A percentile compares a stretch with the other conserved stretches of the same genome.
phyloP scores from a whole-genome alignment of 2,329 filamentous ascomycete genomes.

The Lasiodiplodia citricola region DNA sequence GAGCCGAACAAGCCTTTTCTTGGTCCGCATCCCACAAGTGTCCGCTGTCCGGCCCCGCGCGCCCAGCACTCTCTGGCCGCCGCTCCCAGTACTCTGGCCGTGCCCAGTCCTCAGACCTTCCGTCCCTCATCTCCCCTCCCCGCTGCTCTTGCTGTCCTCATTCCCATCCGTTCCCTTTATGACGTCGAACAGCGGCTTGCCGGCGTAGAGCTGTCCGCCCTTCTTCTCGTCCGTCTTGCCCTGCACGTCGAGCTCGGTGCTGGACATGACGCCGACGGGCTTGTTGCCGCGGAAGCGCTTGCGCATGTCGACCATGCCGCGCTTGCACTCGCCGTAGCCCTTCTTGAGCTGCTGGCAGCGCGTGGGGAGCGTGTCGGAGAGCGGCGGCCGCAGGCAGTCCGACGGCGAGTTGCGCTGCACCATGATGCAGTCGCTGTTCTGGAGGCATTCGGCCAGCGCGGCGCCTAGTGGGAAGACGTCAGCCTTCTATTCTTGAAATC shows the following conservation, averaged over 20 bases:
- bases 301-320: conserved; percentile 97
- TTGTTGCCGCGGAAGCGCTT: conserved; percentile 96
- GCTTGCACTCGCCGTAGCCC: conserved; percentile 92
- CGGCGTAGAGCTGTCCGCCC: conserved; percentile 24
- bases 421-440: conserved; percentile 96
- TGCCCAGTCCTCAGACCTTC: not conserved
- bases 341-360: conserved; percentile 93
- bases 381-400: conserved; percentile 85
- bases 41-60: not conserved
- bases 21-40: not conserved
- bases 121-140: conserved; percentile 1
- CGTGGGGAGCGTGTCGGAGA: conserved; percentile 79
- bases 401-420: conserved; percentile 82
- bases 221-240: not conserved
- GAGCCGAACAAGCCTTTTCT: not conserved
- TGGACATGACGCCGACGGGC: conserved; percentile 62
- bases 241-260: conserved; percentile 35
- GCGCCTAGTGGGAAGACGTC: conserved; percentile 64
- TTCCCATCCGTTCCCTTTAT: conserved; percentile 20
- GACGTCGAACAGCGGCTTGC: conserved; percentile 19
- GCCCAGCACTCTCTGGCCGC: not conserved
- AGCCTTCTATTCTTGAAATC: conserved; percentile 18
- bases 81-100: not conserved
- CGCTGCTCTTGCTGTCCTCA: conserved; percentile 18
- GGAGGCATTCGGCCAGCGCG: conserved; percentile 91